A percentile compares a stretch with the other conserved stretches of the same genome.
Conservation (phyloP, 257 asterid species). For the Gentiana macrophylla region DNA sequence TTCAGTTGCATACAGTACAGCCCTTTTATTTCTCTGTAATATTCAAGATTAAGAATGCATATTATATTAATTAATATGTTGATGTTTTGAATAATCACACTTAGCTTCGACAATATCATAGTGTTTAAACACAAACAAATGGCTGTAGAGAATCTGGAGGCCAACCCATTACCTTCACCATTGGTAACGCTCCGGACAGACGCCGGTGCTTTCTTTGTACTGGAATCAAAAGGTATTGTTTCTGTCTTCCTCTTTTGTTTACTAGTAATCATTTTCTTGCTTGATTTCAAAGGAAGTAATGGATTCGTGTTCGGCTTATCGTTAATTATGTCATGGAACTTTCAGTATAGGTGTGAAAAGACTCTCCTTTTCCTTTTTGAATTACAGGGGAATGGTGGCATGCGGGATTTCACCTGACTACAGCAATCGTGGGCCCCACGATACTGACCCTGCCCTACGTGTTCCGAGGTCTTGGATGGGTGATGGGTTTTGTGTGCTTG, state of each 20-base stretch:
- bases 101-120: too few relatives aligned
- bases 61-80: neutral
- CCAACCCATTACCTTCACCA: slow-evolving; percentile 1
- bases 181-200: slow-evolving; percentile 33
- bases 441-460: slow-evolving; percentile 79
- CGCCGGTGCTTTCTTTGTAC: slow-evolving; percentile 89
- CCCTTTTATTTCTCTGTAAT: too few relatives aligned
- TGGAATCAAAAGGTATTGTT: slow-evolving; percentile 66
- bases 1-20: neutral
- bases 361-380: too few relatives aligned
- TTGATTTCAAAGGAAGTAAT: neutral
- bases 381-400: slow-evolving; percentile 88
- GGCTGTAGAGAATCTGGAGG: slow-evolving; percentile 7
- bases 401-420: slow-evolving; percentile 87
- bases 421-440: slow-evolving; percentile 97
- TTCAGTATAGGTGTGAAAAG: too few relatives aligned
- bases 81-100: neutral
- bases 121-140: neutral
- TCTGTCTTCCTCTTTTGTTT: neutral
- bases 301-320: neutral
- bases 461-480: slow-evolving; percentile 93
- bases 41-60: neutral
- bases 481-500: slow-evolving; percentile 50
- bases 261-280: neutral
- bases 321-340: neutral